These are phyloP conservation scores for Leishmania arabica DNA, from an alignment of 208 protist species.

Conservation along the genomic window DNA sequence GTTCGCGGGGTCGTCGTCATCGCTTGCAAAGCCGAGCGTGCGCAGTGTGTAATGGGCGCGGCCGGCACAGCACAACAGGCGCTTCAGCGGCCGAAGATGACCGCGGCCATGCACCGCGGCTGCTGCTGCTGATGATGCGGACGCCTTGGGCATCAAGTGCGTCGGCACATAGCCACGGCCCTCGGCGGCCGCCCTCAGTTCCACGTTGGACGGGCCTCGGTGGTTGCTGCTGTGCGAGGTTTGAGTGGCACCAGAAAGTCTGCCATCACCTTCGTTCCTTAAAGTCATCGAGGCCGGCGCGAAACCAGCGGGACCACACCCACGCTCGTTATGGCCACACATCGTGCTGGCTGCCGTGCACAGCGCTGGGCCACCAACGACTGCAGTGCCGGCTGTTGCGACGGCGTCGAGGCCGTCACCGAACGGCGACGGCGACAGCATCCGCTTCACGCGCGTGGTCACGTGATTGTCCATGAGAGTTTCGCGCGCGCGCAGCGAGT, in stretches of 20 bases:
- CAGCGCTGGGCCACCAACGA: not conserved
- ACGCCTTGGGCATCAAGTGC: not conserved
- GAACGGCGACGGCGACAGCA: not conserved
- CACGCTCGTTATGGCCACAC: not conserved
- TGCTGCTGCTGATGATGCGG: not conserved
- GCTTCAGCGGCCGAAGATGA: not conserved
- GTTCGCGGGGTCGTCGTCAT: not conserved
- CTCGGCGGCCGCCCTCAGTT: not conserved
- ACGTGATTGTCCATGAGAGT: not conserved
- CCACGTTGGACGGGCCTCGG: not conserved
- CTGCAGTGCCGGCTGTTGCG: too few relatives aligned
- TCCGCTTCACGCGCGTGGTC: not conserved
- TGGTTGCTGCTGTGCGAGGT: not conserved
- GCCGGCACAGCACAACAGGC: slow-evolving; percentile 9
- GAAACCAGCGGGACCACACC: not conserved
- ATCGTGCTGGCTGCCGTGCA: not conserved
- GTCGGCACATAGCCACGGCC: not conserved
- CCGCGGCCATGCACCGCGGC: not conserved
- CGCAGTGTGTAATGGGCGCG: slow-evolving; percentile 9
- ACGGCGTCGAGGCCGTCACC: not conserved
- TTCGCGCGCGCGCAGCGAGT: not conserved
- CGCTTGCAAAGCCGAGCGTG: slow-evolving; percentile 6
- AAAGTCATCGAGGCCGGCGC: not conserved
- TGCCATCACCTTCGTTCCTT: not conserved
- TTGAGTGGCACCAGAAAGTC: not conserved